Base-by-base conservation (phyloP, 495 filamentous ascomycete genomes). In the Aspergillus incahuasiensis region DNA sequence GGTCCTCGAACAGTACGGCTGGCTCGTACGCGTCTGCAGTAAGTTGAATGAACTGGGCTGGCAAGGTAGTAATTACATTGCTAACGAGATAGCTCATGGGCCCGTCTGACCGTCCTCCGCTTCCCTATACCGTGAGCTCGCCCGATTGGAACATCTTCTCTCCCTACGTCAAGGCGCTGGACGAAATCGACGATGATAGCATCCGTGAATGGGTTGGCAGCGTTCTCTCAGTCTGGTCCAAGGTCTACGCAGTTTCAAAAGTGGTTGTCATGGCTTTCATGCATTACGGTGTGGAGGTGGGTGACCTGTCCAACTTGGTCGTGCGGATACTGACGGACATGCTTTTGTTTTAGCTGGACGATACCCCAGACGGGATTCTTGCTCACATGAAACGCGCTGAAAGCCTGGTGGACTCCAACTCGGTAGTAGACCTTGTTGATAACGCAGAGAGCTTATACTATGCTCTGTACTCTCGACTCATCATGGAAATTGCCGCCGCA, bases 161-260 rank as follows among this genome's bases (percentile, higher is more conserved):
- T 12, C 40, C 54, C 3, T 21, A 48, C 7, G 41, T 68, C 15
- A 47, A 64, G 43, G 42, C 50, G 9, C 44, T 69, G 42, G 62
- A 69, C 6, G 54, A 61, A 11, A 11, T 63, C 24, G 48, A 52
- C 15, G 44, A 57, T 16, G 54, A 61, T 8, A 55, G 67, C n/a
- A 25, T 53, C 0, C 28, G 53, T 2, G 61, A 55, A 18, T 68
- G 66, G 42, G 42, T 67, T 9, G 41, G 52, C 0, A 61, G 46
- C 15, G 67, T 70, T 0, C 38, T 72, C 45, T 53, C 50, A 4
- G 63, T 74, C 4, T 70, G 68, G 35, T 13, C 35, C 22, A 68
- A 63, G 39, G 58, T 77, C 7, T 77, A 74, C 48, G 60, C 68
- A 7, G 48, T 71, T 47, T 65, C 70, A 18, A 77, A 77, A 52